Percentiles rank a stretch among this genome's conserved stretches.
Conservation (phyloP, 2,329 filamentous ascomycete species). For the Cylindrodendrum hubeiense region DNA sequence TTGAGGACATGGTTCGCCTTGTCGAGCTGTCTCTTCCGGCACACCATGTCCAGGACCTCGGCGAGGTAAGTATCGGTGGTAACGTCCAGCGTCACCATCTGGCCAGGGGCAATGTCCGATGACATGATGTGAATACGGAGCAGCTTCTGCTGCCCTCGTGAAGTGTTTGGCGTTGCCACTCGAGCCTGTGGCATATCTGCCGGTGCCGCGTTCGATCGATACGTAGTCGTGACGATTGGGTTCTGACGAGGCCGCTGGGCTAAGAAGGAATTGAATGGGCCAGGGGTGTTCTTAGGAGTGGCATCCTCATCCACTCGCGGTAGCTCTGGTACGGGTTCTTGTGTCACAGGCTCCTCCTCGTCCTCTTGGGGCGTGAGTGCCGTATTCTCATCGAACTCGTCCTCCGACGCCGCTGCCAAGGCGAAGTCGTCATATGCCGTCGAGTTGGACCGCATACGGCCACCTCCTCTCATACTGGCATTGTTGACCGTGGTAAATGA, state of each 20-base stretch:
- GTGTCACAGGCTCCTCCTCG: slow-evolving; percentile 52
- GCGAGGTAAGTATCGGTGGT: slow-evolving; percentile 87
- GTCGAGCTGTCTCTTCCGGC: slow-evolving; percentile 81
- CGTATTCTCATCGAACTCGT: slow-evolving; percentile 78
- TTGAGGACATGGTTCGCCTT: slow-evolving; percentile 85
- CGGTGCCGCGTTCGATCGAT: slow-evolving; percentile 64
- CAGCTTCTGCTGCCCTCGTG: slow-evolving; percentile 76
- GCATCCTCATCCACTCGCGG: slow-evolving; percentile 42
- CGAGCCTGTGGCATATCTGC: slow-evolving; percentile 69
- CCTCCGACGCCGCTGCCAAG: slow-evolving; percentile 77
- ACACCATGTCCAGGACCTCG: slow-evolving; percentile 83
- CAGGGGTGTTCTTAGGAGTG: slow-evolving; percentile 43
- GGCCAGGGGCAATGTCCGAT: slow-evolving; percentile 77
- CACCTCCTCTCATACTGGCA: slow-evolving; percentile 76
- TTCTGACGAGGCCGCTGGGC: slow-evolving; percentile 60
- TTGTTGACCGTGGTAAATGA: slow-evolving; percentile 88
- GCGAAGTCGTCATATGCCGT: slow-evolving; percentile 88
- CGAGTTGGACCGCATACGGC: slow-evolving; percentile 73
- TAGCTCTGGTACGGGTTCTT: slow-evolving; percentile 52
- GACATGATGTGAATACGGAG: slow-evolving; percentile 79
- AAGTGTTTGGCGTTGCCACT: slow-evolving; percentile 56
- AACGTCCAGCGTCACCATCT: slow-evolving; percentile 79
- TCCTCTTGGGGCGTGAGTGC: slow-evolving; percentile 75
- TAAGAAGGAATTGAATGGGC: slow-evolving; percentile 46
- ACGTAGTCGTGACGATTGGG: slow-evolving; percentile 72